phyloP scores from a whole-genome alignment of 768 basidiomycete genomes.

The Lentinula sp. region DNA sequence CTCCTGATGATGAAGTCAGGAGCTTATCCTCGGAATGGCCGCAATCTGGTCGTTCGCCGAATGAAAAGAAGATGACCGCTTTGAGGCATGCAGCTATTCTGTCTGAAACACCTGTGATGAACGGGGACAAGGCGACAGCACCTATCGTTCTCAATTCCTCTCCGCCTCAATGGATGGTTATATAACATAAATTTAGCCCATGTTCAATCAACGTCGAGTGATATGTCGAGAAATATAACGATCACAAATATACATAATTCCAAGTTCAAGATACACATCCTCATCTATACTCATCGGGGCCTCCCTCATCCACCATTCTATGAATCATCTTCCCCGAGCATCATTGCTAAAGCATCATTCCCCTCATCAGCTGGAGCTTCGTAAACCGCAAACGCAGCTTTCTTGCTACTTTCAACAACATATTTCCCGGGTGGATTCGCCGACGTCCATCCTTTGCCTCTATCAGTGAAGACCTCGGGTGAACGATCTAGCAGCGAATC shows the following conservation, averaged over 20 bases:
- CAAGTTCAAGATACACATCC: background rate
- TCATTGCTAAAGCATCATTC: constrained; percentile 63
- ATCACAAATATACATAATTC: background rate
- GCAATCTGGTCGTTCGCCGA: constrained; percentile 11
- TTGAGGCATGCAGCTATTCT: constrained; percentile 41
- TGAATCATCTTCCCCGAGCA: constrained; percentile 47
- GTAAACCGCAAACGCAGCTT: constrained; percentile 74
- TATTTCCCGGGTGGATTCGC: constrained; percentile 20
- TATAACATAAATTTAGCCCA: constrained; percentile 17
- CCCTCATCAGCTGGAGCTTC: constrained; percentile 58
- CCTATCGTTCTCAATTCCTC: constrained; percentile 26
- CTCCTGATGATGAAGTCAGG: constrained; percentile 31
- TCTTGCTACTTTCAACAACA: constrained; percentile 22
- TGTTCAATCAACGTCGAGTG: background rate
- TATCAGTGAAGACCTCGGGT: constrained; percentile 63
- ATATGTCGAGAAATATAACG: too few species aligned
- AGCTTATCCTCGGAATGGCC: constrained; percentile 23
- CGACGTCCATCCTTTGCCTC: constrained; percentile 72
- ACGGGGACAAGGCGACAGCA: constrained; percentile 22
- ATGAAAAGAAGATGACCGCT: constrained; percentile 28
- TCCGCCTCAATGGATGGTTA: constrained; percentile 19
- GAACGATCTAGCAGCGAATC: constrained; percentile 76
- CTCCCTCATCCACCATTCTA: background rate
- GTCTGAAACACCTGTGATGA: constrained; percentile 33
- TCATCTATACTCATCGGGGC: too few species aligned